These are phyloP conservation scores for Lachancea lanzarotensis DNA, from an alignment of 805 yeast genomes.

Conservation along the genomic window DNA sequence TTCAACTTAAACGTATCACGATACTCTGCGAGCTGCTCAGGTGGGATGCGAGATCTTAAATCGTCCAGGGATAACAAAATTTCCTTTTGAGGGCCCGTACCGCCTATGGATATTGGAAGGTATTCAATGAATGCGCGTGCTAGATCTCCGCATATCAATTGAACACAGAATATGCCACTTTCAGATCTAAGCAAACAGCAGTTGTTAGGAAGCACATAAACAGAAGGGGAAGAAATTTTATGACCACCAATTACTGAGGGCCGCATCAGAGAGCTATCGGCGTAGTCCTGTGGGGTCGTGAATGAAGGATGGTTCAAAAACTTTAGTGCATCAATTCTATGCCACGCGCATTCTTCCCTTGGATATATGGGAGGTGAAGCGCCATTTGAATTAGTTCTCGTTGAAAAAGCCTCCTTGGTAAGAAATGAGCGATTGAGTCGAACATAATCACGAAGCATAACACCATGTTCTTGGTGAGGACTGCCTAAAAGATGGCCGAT, in stretches of 20 bases:
- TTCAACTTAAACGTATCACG: constrained; percentile 37
- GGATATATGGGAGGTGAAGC: constrained; percentile 43
- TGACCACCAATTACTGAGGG: constrained; percentile 32
- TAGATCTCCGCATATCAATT: constrained; percentile 52
- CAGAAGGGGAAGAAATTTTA: constrained; percentile 33
- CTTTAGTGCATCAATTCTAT: constrained; percentile 69
- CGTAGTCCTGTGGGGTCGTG: constrained; percentile 56
- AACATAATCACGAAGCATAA: constrained; percentile 83
- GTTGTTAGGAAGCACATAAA: constrained; percentile 42
- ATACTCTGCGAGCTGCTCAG: constrained; percentile 26
- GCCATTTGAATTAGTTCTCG: constrained; percentile 46
- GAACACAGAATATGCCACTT: constrained; percentile 71
- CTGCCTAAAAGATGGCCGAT: constrained; percentile 87
- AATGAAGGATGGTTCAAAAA: constrained; percentile 80
- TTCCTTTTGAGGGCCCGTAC: constrained; percentile 53
- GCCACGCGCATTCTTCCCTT: constrained; percentile 78
- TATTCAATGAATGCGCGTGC: constrained; percentile 53
- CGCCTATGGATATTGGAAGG: constrained; percentile 49
- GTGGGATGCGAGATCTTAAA: constrained; percentile 33
- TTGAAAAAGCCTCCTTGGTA: constrained; percentile 56
- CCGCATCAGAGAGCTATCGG: constrained; percentile 37
- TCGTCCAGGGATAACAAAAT: constrained; percentile 44
- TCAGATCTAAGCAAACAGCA: constrained; percentile 42
- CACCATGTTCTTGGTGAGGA: constrained; percentile 86
- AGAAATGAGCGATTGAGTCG: constrained; percentile 76